These are phyloP conservation scores for Trichophyton schoenleinii DNA, from an alignment of 2,329 filamentous ascomycete species.

Conservation along the genomic window DNA sequence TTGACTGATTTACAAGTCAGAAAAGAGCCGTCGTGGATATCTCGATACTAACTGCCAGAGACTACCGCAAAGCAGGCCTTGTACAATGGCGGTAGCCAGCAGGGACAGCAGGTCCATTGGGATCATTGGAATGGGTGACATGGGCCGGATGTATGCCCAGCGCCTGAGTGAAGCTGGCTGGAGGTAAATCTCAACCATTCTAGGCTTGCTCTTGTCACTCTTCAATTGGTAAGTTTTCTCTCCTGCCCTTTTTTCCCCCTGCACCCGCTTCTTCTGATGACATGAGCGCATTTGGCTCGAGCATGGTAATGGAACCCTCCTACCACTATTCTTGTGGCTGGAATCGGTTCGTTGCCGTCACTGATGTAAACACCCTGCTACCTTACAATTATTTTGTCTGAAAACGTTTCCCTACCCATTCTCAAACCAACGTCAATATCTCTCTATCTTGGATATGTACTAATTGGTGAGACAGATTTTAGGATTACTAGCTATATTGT, in stretches of 20 bases:
- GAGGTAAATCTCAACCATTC: conserved; percentile 55
- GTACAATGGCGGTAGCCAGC: conserved; percentile 5
- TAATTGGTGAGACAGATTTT: neutral
- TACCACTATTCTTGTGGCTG: conserved; percentile 64
- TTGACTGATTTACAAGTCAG: neutral
- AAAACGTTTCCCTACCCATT: conserved; percentile 33
- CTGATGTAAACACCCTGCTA: conserved; percentile 99
- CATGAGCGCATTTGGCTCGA: conserved; percentile 99
- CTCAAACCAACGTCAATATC: conserved; percentile 11
- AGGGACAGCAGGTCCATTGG: conserved; percentile 62
- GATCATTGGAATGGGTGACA: conserved; percentile 97
- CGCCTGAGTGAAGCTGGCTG: conserved; percentile 82
- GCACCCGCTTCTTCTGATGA: conserved; percentile 58
- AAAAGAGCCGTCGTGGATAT: no score
- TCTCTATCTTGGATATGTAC: neutral
- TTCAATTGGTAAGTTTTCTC: conserved; percentile 7
- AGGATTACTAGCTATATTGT: neutral
- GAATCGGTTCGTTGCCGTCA: conserved; percentile 53
- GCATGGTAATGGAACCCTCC: conserved; percentile 57
- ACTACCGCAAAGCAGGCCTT: neutral
- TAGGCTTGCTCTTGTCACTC: neutral
- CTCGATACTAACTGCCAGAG: neutral
- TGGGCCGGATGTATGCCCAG: conserved; percentile 97
- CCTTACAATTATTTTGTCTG: conserved; percentile 80
- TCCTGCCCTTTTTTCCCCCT: conserved; percentile 8